Evolutionary conservation across 768 basidiomycete genomes (phyloP), one percentile per base, ranked within the genome.

Genomic region (Astraeus odoratus): DNA sequence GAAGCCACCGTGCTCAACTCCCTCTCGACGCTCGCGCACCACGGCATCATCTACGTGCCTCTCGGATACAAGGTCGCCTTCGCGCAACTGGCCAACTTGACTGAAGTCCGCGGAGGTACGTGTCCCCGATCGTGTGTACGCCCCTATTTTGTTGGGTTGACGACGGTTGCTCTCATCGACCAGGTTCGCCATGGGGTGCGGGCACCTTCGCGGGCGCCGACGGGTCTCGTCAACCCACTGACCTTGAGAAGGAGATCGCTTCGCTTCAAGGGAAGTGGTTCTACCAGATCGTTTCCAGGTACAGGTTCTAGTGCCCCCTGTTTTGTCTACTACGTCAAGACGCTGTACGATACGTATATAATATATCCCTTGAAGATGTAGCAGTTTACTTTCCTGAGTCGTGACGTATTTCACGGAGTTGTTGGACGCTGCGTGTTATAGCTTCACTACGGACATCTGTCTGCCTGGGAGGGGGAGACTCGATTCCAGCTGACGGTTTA

Each of bases 171-270:
- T 37, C 26, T 31, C 18, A 8, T 43, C 40, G 40, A 20, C 4
- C 50, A 81, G 83, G 83, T 12, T 83, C 83, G 13, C 77, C 87
- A 18, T 90, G 80, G 77, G 88, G 87, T 34, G 83, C 86, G 19
- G 83, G 82, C 19, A 81, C 82, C 9, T 73, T 74, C 50, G 72
- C 80, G 25, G 71, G 63, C 1, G 29, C 55, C 2, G 62, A 68
- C 42, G 79, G 78, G 4, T 53, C 61, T 5, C 76, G 80, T 47
- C 59, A 69, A 49, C 78, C 81, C 1, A 57, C 65, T 8, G 43
- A 57, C 4, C 68, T 76, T 22, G 83, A 85, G 56, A 62, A 73
- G 24, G 67, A 74, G 47, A 56, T 82, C 8, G 78, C 77, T 4
- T 51, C 43, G 9, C 61, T 69, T 31, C 81, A 84, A 51, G 82